Base-by-base conservation (phyloP, 2,329 filamentous ascomycete species). In the Fusarium nisikadoi region DNA sequence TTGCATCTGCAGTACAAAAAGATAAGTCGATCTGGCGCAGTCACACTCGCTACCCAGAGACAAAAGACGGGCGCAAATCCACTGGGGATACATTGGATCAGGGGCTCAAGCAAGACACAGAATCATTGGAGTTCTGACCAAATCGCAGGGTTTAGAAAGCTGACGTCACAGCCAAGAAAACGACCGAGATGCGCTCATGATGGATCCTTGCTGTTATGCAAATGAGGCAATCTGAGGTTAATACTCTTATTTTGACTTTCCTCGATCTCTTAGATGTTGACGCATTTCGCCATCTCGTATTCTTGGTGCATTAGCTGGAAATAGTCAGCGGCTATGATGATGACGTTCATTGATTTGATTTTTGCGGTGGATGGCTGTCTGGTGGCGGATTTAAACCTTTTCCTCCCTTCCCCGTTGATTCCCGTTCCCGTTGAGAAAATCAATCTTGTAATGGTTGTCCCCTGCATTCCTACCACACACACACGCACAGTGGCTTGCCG, bases 131-230 rank as follows among this genome's bases (percentile, higher is more conserved):
- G 27, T 56, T 29, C 31, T 8, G 10, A 29, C 33, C 23, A 53
- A 19, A 47, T 39, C 52, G 52, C 62, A 66, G 38, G 63, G 63
- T 35, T 41, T 65, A 56, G 50, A 58, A 52, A 50, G 23, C 66
- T 76, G 75, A 76, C 75, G 75, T 76, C 75, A 76, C 58, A 39
- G 33, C 65, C 23, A 61, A 61, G 65, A 61, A 62, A 68, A 63
- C 38, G 60, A 43, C 58, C 52, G 56, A 70, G 35, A 59, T 65
- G 41, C 53, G 53, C 33, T 70, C 55, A 54, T 62, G 54, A 56
- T 56, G 41, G 54, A 59, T 65, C 50, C 43, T 49, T 39, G 53
- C 31, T 19, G n/a, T 35, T 35, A 55, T 62, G 52, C 47, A 47
- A 39, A 65, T 55, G 52, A 68, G 47, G 57, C 50, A 71, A 67